Percentiles rank a stretch among this genome's conserved stretches.
phyloP scores from a whole-genome alignment of 73 alveolate genomes.

The Breviolum minutum region DNA sequence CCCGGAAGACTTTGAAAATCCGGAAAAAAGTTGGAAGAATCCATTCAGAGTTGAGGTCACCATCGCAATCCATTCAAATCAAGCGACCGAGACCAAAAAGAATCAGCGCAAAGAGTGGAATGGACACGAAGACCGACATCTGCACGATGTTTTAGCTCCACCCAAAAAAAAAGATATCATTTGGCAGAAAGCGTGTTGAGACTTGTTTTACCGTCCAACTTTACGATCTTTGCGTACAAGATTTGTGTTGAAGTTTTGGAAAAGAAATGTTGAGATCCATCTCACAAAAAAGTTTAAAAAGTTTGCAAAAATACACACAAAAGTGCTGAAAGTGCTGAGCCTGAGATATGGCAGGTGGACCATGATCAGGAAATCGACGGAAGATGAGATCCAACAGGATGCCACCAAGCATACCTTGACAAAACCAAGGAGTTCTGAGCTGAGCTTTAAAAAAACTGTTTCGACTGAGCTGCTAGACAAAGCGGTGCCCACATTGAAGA shows the following conservation, averaged over 20 bases:
- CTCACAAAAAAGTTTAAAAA: too few species aligned
- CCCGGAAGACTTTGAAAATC: too few species aligned
- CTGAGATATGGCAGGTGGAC: conserved; percentile 67
- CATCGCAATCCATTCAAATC: background rate
- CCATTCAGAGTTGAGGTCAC: background rate
- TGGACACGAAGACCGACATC: conserved; percentile 58
- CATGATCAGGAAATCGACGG: conserved; percentile 83
- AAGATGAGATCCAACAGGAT: conserved; percentile 42
- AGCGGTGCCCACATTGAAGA: conserved; percentile 76
- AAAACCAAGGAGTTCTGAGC: background rate
- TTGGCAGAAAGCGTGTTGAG: background rate
- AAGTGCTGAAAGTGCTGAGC: background rate
- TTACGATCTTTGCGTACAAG: too few species aligned
- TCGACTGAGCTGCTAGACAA: conserved; percentile 9
- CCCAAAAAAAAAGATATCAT: background rate
- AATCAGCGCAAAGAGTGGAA: conserved; percentile 76
- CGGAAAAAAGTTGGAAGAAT: background rate
- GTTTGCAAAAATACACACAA: background rate
- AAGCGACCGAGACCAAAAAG: conserved; percentile 72
- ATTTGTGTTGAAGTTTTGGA: too few species aligned
- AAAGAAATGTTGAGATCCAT: too few species aligned
- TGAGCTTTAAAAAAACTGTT: too few species aligned
- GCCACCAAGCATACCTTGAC: conserved; percentile 53
- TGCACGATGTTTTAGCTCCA: background rate
- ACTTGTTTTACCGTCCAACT: too few species aligned